These are phyloP conservation scores for Alternaria sp. DNA, from an alignment of 2,329 filamentous ascomycete genomes.

Conservation along the genomic window DNA sequence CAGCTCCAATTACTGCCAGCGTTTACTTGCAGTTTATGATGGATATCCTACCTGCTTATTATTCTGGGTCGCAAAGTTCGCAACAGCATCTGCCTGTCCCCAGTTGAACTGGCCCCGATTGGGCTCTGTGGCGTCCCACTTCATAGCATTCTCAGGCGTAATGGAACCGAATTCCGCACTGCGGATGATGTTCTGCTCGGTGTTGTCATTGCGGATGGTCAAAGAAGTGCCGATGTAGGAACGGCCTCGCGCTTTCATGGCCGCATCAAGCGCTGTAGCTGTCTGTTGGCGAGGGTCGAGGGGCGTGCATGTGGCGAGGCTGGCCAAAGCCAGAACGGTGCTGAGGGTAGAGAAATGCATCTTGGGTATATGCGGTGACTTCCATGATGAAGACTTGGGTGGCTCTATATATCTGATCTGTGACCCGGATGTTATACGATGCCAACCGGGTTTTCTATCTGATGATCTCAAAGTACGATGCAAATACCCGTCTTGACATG, in stretches of 20 bases:
- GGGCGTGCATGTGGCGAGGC: constrained; percentile 20
- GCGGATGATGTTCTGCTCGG: constrained; percentile 30
- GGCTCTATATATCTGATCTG: not conserved
- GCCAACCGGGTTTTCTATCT: not conserved
- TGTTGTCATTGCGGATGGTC: constrained; percentile 44
- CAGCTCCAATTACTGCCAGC: not conserved
- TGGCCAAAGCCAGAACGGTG: constrained; percentile 27
- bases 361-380: not conserved
- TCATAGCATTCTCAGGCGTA: constrained; percentile 50
- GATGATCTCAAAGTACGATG: not conserved
- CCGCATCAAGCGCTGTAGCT: constrained; percentile 28
- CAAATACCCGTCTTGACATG: constrained; percentile 23
- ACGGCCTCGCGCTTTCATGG: constrained; percentile 34
- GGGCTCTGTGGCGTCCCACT: constrained; percentile 51
- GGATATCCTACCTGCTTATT: constrained; percentile 25
- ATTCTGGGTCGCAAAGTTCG: constrained; percentile 46
- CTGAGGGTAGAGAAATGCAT: constrained; percentile 31
- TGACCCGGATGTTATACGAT: not conserved
- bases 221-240: constrained; percentile 46
- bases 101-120: constrained; percentile 45
- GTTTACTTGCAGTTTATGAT: not conserved
- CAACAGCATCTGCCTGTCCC: constrained; percentile 41
- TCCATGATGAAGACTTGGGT: not conserved
- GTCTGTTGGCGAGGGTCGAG: constrained; percentile 23
- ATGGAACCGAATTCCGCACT: constrained; percentile 41